Evolutionary conservation across 495 filamentous ascomycete genomes (phyloP).

Genomic region (Penicillium odoratum): DNA sequence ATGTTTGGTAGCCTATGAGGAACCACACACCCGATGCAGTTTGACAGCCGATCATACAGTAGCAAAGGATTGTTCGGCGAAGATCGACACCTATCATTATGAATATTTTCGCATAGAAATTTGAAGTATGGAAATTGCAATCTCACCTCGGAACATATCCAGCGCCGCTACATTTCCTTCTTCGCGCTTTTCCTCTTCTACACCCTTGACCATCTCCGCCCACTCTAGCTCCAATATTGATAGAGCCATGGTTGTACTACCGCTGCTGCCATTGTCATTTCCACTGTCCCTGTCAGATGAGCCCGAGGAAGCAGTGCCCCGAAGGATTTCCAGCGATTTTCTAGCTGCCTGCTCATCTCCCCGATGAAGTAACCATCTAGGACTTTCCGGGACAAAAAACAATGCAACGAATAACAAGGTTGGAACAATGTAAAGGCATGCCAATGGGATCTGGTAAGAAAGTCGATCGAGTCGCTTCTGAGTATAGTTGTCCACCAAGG

Average conservation of each 20-base stretch:
- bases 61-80: constrained; percentile 18
- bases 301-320: constrained; percentile 4
- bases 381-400: constrained; percentile 19
- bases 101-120: background rate
- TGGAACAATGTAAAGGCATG: constrained; percentile 19
- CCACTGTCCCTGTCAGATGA: background rate
- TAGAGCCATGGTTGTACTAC: constrained; percentile 2
- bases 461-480: constrained; percentile 14
- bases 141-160: constrained; percentile 20
- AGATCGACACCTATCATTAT: constrained; percentile 11
- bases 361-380: constrained; percentile 19
- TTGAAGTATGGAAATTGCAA: background rate
- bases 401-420: constrained; percentile 13
- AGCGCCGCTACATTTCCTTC: constrained; percentile 14
- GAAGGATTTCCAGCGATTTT: constrained; percentile 16
- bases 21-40: constrained; percentile 61
- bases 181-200: constrained; percentile 19
- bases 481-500: constrained; percentile 18
- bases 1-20: constrained; percentile 63
- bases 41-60: constrained; percentile 34
- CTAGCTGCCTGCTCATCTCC: constrained; percentile 11
- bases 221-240: constrained; percentile 18
- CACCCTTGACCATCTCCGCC: constrained; percentile 20
- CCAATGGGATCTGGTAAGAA: constrained; percentile 15
- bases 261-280: constrained; percentile 4